Evolutionary conservation across 2,329 filamentous ascomycete species (phyloP).

Genomic region (Alternaria infectoria): DNA sequence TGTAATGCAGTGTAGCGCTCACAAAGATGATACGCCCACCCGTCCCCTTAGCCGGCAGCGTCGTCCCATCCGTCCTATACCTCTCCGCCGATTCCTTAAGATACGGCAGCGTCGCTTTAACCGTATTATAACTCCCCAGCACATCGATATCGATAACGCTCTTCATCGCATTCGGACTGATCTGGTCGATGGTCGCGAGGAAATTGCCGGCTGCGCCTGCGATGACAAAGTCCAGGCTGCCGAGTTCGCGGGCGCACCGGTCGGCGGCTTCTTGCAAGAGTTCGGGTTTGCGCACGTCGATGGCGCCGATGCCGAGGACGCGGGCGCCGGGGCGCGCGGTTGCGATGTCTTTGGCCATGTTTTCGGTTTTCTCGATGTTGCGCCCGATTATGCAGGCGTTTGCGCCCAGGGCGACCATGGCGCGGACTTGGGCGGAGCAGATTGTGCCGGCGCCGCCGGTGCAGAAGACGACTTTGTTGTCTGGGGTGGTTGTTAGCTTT

Average conservation of each 20-base stretch:
- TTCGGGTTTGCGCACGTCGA: constrained; percentile 72
- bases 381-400: constrained; percentile 94
- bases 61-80: constrained; percentile 65
- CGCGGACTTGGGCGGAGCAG: constrained; percentile 91
- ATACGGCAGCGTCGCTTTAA: constrained; percentile 88
- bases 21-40: constrained; percentile 89
- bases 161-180: constrained; percentile 91
- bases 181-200: constrained; percentile 79
- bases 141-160: constrained; percentile 96
- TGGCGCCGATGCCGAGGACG: constrained; percentile 81
- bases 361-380: constrained; percentile 85
- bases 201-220: constrained; percentile 97
- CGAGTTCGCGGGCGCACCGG: constrained; percentile 80
- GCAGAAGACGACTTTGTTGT: constrained; percentile 89
- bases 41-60: constrained; percentile 57
- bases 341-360: constrained; percentile 80
- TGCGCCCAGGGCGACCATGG: constrained; percentile 87
- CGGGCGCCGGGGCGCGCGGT: constrained; percentile 78
- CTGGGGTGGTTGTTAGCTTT: constrained; percentile 54
- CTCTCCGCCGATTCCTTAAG: constrained; percentile 75
- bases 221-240: constrained; percentile 89
- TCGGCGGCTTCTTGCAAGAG: constrained; percentile 76
- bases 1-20: constrained; percentile 90
- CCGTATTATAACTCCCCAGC: constrained; percentile 89
- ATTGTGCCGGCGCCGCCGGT: constrained; percentile 94